phyloP scores from a whole-genome alignment of 2,329 filamentous ascomycete species.

The Penicillium sp. region DNA sequence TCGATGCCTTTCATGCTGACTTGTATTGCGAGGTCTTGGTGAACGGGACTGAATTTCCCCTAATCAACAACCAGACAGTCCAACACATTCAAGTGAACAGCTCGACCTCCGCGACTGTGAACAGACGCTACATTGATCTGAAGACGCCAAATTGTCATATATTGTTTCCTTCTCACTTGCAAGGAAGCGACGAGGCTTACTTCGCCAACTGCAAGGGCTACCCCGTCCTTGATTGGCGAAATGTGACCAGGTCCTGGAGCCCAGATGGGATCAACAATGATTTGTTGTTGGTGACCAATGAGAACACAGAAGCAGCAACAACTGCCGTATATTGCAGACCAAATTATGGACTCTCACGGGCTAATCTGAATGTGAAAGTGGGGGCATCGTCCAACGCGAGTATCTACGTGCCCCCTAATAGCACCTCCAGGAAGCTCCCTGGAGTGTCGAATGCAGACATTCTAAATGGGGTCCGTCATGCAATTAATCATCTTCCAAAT shows the following conservation, averaged over 20 bases:
- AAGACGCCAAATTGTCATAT: neutral
- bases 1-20: neutral
- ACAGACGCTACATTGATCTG: neutral
- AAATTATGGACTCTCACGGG: neutral
- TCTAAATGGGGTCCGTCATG: neutral
- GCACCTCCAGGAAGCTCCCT: neutral
- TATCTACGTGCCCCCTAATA: neutral
- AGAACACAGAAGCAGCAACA: neutral
- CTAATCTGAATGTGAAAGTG: neutral
- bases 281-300: neutral
- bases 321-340: neutral
- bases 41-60: neutral
- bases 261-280: neutral
- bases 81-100: neutral
- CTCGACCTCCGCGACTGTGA: neutral
- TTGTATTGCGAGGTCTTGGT: neutral
- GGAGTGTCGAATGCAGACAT: neutral
- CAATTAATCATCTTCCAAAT: neutral
- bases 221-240: neutral
- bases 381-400: neutral
- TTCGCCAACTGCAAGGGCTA: neutral
- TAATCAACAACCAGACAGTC: neutral
- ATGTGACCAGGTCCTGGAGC: neutral
- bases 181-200: neutral
- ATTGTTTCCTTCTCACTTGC: neutral